phyloP scores from a whole-genome alignment of 495 filamentous ascomycete genomes.

The Aspergillus kassunensis region DNA sequence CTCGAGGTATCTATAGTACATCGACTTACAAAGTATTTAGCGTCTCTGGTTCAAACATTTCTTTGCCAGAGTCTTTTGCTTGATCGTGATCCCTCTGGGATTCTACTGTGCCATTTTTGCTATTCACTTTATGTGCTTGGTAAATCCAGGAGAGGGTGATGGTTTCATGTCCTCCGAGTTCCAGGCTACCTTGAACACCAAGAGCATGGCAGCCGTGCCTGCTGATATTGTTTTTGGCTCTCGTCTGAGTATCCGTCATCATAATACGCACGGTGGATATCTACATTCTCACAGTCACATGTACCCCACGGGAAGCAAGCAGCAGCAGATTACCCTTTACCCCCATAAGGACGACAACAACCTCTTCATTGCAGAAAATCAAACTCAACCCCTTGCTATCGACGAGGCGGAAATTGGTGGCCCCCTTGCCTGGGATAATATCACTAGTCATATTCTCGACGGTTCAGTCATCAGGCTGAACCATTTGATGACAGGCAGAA shows the following conservation, averaged over 20 bases:
- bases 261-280: constrained; percentile 96
- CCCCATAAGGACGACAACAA: constrained; percentile 99
- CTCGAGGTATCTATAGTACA: neutral
- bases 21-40: constrained; percentile 29
- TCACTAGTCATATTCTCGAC: constrained; percentile 69
- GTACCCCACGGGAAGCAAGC: constrained; percentile 96
- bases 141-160: constrained; percentile 94
- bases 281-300: constrained; percentile 95
- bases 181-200: constrained; percentile 94
- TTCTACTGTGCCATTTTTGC: constrained; percentile 97
- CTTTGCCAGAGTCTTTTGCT: constrained; percentile 82
- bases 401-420: constrained; percentile 74
- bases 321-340: constrained; percentile 97
- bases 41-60: constrained; percentile 94
- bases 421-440: constrained; percentile 75
- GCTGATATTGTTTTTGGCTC: constrained; percentile 89
- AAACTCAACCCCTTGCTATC: constrained; percentile 80
- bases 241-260: constrained; percentile 79
- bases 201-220: constrained; percentile 90
- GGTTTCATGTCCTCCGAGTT: constrained; percentile 99
- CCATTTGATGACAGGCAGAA: constrained; percentile 75
- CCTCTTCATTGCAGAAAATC: constrained; percentile 86
- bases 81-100: constrained; percentile 81
- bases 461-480: constrained; percentile 77
- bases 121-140: constrained; percentile 89